Evolutionary conservation across 2,329 filamentous ascomycete genomes (phyloP).

Genomic region (Diaporthe humulicola): DNA sequence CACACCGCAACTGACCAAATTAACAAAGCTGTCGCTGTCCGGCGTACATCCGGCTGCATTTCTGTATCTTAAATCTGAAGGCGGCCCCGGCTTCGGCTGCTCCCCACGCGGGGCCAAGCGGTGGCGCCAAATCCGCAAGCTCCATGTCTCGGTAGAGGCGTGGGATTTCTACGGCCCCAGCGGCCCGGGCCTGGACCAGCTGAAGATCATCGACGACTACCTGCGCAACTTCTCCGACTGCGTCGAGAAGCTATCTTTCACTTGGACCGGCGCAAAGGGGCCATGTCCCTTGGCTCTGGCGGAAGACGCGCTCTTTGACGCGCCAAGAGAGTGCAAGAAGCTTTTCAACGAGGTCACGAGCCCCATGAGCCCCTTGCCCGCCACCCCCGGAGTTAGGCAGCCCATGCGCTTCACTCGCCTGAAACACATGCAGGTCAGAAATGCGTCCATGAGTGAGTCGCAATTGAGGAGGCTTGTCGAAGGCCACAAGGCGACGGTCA

Average conservation of each 20-base stretch:
- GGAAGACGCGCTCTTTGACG: constrained; percentile 77
- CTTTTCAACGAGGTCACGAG: constrained; percentile 75
- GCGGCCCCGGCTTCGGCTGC: constrained; percentile 77
- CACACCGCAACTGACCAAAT: constrained; percentile 69
- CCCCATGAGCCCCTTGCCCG: constrained; percentile 73
- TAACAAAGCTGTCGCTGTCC: constrained; percentile 79
- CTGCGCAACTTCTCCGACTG: constrained; percentile 76
- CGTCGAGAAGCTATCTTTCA: constrained; percentile 80
- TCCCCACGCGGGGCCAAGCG: constrained; percentile 78
- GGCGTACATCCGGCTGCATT: constrained; percentile 82
- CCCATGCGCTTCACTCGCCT: constrained; percentile 77
- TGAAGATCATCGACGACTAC: constrained; percentile 86
- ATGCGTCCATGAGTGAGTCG: constrained; percentile 77
- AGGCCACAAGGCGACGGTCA: constrained; percentile 75
- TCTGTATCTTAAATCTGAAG: constrained; percentile 78
- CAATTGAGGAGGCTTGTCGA: constrained; percentile 79
- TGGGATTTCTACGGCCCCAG: constrained; percentile 73
- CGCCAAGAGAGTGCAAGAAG: constrained; percentile 66
- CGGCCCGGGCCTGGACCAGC: constrained; percentile 73
- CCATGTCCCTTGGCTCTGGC: constrained; percentile 80
- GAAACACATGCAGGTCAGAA: constrained; percentile 78
- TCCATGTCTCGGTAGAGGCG: constrained; percentile 79
- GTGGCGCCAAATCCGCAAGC: constrained; percentile 83
- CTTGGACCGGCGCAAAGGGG: constrained; percentile 80
- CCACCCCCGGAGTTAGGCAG: constrained; percentile 60